Conservation (phyloP, 768 basidiomycete species). For the Rhodotorula toruloides region DNA sequence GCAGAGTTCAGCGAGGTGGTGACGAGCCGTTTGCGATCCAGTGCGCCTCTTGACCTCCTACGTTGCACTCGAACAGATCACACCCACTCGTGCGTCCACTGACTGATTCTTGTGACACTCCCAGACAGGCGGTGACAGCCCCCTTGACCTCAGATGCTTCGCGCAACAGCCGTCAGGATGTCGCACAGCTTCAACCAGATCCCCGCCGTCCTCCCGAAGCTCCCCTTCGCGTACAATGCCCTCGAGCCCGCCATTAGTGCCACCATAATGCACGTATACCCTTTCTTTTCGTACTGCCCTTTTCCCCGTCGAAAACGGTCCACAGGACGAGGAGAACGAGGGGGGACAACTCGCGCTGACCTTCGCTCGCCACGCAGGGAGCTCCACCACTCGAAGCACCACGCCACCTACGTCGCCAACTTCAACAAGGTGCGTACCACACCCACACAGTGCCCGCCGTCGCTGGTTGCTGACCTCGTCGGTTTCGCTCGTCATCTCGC, state of each 20-base stretch:
- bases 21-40: too few relatives aligned
- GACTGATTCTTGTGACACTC: too few relatives aligned
- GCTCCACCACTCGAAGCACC: slow-evolving; percentile 51
- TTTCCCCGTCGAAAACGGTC: too few relatives aligned
- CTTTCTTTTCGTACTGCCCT: too few relatives aligned
- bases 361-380: slow-evolving; percentile 2
- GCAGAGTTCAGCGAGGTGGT: too few relatives aligned
- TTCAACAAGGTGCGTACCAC: slow-evolving; percentile 62
- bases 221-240: slow-evolving; percentile 78
- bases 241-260: slow-evolving; percentile 87
- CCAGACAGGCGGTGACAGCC: too few relatives aligned
- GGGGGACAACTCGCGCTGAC: background rate
- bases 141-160: too few relatives aligned
- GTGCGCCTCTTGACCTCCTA: too few relatives aligned
- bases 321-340: background rate
- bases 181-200: slow-evolving; percentile 20
- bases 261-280: slow-evolving; percentile 65
- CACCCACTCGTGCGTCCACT: too few relatives aligned
- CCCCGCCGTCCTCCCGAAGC: slow-evolving; percentile 60
- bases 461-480: background rate
- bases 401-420: slow-evolving; percentile 80
- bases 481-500: background rate
- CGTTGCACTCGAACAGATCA: too few relatives aligned
- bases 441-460: background rate
- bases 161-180: slow-evolving; percentile 9